A percentile compares a stretch with the other conserved stretches of the same genome.
These are phyloP conservation scores for Lachnellula hyalina DNA, from an alignment of 2,329 filamentous ascomycete genomes.

Conservation along the genomic window DNA sequence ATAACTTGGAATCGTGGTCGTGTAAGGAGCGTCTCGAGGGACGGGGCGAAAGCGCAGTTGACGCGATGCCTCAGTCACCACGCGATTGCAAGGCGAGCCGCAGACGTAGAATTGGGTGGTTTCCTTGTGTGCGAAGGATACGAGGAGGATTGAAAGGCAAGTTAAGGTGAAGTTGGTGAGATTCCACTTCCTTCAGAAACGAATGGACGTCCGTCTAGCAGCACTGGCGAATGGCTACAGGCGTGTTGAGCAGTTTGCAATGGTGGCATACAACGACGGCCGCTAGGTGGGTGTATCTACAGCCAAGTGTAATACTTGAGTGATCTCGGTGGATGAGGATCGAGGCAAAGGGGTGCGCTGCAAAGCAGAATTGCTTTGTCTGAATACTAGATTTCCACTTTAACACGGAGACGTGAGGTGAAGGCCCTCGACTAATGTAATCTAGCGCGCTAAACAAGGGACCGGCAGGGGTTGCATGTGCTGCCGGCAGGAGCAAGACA, in stretches of 20 bases:
- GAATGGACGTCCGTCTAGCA: constrained; percentile 13
- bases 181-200: constrained; percentile 18
- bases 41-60: constrained; percentile 7
- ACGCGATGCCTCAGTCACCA: constrained; percentile 2
- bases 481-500: background rate
- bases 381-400: background rate
- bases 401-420: constrained; percentile 6
- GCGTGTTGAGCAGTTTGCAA: background rate
- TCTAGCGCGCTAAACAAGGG: constrained; percentile 8
- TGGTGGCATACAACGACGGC: background rate
- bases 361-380: constrained; percentile 6
- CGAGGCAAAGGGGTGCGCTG: background rate
- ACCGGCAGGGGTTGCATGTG: background rate
- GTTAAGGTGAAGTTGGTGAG: background rate
- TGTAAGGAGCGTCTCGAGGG: constrained; percentile 1
- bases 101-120: constrained; percentile 1
- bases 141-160: background rate
- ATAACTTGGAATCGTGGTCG: constrained; percentile 17
- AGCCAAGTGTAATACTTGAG: background rate
- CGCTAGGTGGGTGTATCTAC: background rate
- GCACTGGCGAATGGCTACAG: constrained; percentile 1
- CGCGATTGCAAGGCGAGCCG: background rate
- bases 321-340: background rate
- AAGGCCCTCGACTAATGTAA: constrained; percentile 6
- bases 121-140: constrained; percentile 1